These are phyloP conservation scores for Arthromyces matolae DNA, from an alignment of 768 basidiomycete species.

Conservation along the genomic window DNA sequence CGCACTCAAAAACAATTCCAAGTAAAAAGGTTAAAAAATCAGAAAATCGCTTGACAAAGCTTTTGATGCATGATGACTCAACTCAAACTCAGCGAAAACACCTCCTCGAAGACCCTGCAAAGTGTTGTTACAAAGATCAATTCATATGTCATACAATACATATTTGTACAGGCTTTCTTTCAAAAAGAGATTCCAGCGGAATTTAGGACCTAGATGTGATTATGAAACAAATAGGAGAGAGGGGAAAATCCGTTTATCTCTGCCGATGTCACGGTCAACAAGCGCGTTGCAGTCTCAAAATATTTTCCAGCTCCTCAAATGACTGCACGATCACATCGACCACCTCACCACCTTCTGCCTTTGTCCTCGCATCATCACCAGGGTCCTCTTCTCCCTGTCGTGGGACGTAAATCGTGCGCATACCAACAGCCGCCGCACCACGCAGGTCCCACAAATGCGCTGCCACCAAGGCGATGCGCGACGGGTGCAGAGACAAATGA, in stretches of 20 bases:
- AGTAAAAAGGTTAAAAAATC: neutral
- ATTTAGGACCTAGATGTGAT: no score
- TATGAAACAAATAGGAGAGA: no score
- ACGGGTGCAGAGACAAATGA: slow-evolving; percentile 46
- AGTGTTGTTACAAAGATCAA: no score
- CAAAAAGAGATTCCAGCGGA: no score
- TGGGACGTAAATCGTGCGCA: slow-evolving; percentile 58
- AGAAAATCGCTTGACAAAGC: neutral
- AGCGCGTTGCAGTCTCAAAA: no score
- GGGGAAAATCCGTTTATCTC: neutral
- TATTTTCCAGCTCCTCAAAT: slow-evolving; percentile 44
- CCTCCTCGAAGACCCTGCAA: no score
- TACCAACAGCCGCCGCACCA: slow-evolving; percentile 47
- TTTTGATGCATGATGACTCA: no score
- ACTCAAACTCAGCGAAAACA: no score
- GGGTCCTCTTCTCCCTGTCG: slow-evolving; percentile 43
- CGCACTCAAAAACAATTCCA: neutral
- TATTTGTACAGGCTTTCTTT: no score
- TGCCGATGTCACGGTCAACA: no score
- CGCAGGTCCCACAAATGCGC: slow-evolving; percentile 57
- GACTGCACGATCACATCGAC: slow-evolving; percentile 54
- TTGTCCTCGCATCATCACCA: slow-evolving; percentile 31
- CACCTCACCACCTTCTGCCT: slow-evolving; percentile 53
- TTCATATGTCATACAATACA: no score
- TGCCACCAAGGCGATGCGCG: slow-evolving; percentile 61